phyloP scores from a whole-genome alignment of 1,139 yeast species.

The Pichia sp. region DNA sequence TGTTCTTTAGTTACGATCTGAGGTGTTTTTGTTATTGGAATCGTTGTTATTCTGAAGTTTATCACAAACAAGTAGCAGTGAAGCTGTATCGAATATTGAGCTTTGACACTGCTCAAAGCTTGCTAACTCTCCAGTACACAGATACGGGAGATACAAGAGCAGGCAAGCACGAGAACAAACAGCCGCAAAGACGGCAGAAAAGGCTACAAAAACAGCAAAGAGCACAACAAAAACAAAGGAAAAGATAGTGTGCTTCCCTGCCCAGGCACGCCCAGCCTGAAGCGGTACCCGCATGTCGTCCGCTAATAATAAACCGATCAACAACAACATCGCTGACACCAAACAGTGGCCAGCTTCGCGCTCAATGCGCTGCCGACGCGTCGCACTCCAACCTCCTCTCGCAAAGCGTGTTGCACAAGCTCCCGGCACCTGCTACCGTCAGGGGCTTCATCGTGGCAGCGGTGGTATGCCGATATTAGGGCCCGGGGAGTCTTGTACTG shows the following conservation, averaged over 20 bases:
- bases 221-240: too few species aligned
- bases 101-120: too few species aligned
- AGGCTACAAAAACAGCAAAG: too few species aligned
- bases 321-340: slow-evolving; percentile 42
- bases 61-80: not conserved
- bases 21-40: not conserved
- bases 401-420: slow-evolving; percentile 40
- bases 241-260: too few species aligned
- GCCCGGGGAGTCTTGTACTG: slow-evolving; percentile 59
- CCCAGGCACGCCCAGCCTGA: too few species aligned
- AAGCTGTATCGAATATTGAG: too few species aligned
- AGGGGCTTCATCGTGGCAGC: slow-evolving; percentile 19
- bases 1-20: not conserved
- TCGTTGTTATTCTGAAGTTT: not conserved
- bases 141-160: too few species aligned
- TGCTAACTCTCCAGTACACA: too few species aligned
- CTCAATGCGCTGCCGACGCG: slow-evolving; percentile 39
- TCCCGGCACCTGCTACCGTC: slow-evolving; percentile 31
- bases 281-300: too few species aligned
- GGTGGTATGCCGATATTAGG: slow-evolving; percentile 44
- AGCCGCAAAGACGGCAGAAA: too few species aligned
- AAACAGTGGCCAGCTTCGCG: slow-evolving; percentile 54
- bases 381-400: slow-evolving; percentile 54
- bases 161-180: too few species aligned
- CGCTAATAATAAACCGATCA: too few species aligned